A percentile compares a stretch with the other conserved stretches of the same genome.
phyloP scores from a whole-genome alignment of 1,139 yeast species.

The Debaryomyces robertsiae region DNA sequence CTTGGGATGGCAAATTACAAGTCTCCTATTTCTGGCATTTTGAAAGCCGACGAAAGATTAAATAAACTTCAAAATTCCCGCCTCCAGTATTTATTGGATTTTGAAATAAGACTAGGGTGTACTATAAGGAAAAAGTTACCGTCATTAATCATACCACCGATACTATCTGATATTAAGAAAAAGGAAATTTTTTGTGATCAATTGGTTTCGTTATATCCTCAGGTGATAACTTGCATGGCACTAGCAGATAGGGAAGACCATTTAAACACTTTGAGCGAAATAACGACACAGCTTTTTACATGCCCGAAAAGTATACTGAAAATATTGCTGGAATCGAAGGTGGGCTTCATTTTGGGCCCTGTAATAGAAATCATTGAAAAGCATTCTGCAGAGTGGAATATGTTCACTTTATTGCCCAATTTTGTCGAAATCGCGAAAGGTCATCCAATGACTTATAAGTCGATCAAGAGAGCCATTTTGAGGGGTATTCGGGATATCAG shows the following conservation, averaged over 20 bases:
- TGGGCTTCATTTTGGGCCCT: slow-evolving; percentile 51
- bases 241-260: slow-evolving; percentile 67
- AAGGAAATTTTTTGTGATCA: slow-evolving; percentile 56
- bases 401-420: slow-evolving; percentile 32
- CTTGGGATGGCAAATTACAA: slow-evolving; percentile 4
- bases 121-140: slow-evolving; percentile 48
- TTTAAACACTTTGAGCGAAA: slow-evolving; percentile 53
- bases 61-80: slow-evolving; percentile 37
- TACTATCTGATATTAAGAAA: slow-evolving; percentile 49
- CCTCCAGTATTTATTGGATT: slow-evolving; percentile 52
- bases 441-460: slow-evolving; percentile 21
- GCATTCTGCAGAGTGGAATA: slow-evolving; percentile 29
- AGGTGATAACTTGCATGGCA: slow-evolving; percentile 49
- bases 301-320: slow-evolving; percentile 58
- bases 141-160: slow-evolving; percentile 52
- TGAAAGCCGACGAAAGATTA: slow-evolving; percentile 9
- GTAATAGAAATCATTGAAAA: slow-evolving; percentile 49
- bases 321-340: slow-evolving; percentile 38
- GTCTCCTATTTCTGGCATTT: slow-evolving; percentile 6
- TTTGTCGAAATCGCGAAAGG: slow-evolving; percentile 28
- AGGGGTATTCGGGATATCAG: slow-evolving; percentile 45
- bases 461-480: slow-evolving; percentile 34
- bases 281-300: slow-evolving; percentile 64
- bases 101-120: slow-evolving; percentile 61
- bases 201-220: slow-evolving; percentile 57